phyloP scores from a whole-genome alignment of 495 filamentous ascomycete genomes.

The Jackrogersella minutella region DNA sequence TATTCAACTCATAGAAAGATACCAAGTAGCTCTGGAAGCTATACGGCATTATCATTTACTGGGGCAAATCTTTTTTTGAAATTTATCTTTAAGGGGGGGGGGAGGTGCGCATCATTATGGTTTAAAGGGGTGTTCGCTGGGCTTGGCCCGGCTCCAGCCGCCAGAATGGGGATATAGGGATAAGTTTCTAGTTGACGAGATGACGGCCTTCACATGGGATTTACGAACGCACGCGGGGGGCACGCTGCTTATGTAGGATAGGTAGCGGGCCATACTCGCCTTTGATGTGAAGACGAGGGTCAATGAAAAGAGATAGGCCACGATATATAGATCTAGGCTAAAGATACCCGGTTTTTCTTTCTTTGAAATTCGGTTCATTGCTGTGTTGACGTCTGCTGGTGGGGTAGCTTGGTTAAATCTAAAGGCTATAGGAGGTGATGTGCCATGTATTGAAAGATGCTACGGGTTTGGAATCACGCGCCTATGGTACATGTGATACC shows the following conservation, averaged over 20 bases:
- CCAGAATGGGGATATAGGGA: neutral
- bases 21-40: slow-evolving; percentile 33
- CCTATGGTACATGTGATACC: no score
- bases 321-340: slow-evolving; percentile 26
- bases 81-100: neutral
- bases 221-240: slow-evolving; percentile 7
- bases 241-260: neutral
- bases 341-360: slow-evolving; percentile 36
- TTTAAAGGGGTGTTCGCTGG: neutral
- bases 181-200: neutral
- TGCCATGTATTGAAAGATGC: no score
- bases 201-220: slow-evolving; percentile 19
- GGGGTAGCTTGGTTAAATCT: no score
- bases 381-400: neutral
- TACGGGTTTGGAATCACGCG: no score
- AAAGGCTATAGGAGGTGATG: no score
- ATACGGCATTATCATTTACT: neutral
- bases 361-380: neutral
- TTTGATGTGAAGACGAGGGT: slow-evolving; percentile 18
- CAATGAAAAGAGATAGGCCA: slow-evolving; percentile 14
- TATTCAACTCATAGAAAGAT: slow-evolving; percentile 4
- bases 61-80: neutral
- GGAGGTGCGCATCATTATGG: neutral
- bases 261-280: neutral
- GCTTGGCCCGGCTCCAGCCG: neutral